Conservation (phyloP, 2,329 filamentous ascomycete species). For the Fusarium illudens region DNA sequence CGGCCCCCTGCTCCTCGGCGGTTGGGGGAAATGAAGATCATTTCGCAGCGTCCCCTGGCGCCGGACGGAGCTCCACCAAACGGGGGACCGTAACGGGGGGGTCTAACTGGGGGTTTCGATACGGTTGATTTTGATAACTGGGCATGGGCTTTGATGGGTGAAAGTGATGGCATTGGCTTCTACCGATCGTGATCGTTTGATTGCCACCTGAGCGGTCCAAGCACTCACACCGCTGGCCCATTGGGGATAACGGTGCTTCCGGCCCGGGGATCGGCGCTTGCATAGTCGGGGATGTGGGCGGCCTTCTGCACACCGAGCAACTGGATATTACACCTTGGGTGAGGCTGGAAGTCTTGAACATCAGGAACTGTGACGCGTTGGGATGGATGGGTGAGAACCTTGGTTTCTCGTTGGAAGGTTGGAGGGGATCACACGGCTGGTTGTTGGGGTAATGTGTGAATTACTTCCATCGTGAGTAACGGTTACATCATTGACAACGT, state of each 20-base stretch:
- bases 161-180: neutral
- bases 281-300: neutral
- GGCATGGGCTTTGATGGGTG: neutral
- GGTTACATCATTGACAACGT: constrained; percentile 19
- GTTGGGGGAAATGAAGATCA: constrained; percentile 40
- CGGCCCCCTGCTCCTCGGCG: constrained; percentile 10
- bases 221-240: constrained; percentile 15
- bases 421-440: neutral
- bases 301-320: constrained; percentile 7
- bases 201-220: constrained; percentile 16
- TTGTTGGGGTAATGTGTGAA: constrained; percentile 1
- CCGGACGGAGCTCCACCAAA: neutral
- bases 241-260: neutral
- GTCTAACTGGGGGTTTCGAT: neutral
- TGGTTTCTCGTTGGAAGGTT: too few species aligned
- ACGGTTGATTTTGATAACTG: neutral
- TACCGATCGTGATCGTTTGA: neutral
- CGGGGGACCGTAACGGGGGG: neutral
- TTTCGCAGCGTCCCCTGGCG: constrained; percentile 16
- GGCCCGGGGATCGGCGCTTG: constrained; percentile 16
- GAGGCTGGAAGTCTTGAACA: constrained; percentile 9
- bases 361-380: constrained; percentile 12
- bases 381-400: neutral
- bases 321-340: neutral
- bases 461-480: neutral